Base-by-base conservation (phyloP, 805 yeast genomes). In the Zygosaccharomyces bailii region DNA sequence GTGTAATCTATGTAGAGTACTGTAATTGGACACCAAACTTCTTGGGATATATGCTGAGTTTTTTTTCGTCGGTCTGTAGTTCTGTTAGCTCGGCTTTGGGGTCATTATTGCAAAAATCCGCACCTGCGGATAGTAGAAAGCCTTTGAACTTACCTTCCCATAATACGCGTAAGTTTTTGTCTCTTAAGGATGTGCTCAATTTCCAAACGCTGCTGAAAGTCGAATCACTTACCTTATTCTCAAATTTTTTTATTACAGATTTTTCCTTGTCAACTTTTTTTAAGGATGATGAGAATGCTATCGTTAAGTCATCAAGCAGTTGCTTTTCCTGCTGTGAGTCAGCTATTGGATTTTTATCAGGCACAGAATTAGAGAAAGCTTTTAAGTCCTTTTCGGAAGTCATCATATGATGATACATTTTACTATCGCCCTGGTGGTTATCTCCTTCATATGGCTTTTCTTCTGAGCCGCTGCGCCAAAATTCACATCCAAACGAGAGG, bases 71-170 rank as follows among this genome's bases (percentile, higher is more conserved):
- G 11, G 19, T n/a, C 17, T 31, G 27, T 11, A 37, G 16, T 13
- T 21, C 36, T 24, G 30, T 20, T n/a, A 29, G 30, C 4, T 19
- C 23, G 35, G 71, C 77, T 2, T 84, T 83, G 4, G 63, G 65
- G 17, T 46, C 38, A 7, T 44, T 43, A n/a, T 51, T 43, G 18
- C 37, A 42, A 2, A 86, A 47, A 44, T 74, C 79, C 5, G 79
- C 71, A 0, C 97, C 97, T 1, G 91, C 76, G 39, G 86, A 79
- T 2, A 90, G 68, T 41, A 91, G 62, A 60, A 91, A 85, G 34
- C 87, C 95, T 55, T 84, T 82, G 55, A 78, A 79, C 49, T 84
- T 78, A 0, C 97, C 96, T 56, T 86, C 96, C 96, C 97, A 91
- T 35, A 86, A 67, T 4, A 89, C 39, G 48, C 78, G 79, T 10